Evolutionary conservation across 2,329 filamentous ascomycete species (phyloP).

Genomic region (Diaporthe longicolla): DNA sequence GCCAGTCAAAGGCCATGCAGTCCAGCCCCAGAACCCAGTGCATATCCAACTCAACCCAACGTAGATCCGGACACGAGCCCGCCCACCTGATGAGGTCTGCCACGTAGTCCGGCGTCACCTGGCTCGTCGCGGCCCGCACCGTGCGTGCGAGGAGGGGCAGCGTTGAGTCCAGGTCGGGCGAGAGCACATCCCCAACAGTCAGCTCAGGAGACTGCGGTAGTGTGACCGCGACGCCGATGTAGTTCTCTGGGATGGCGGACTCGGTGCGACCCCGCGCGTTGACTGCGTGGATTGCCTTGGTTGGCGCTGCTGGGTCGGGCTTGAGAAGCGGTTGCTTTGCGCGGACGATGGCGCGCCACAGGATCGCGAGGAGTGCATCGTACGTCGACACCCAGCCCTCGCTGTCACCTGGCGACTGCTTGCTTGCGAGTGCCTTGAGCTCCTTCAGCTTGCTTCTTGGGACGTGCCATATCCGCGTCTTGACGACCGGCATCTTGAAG

Average conservation of each 20-base stretch:
- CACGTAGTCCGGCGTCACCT: constrained; percentile 45
- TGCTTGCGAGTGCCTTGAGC: constrained; percentile 43
- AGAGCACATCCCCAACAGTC: constrained; percentile 41
- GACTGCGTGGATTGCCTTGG: constrained; percentile 46
- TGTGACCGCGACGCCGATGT: constrained; percentile 46
- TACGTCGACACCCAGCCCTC: constrained; percentile 48
- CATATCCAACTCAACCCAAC: constrained; percentile 46
- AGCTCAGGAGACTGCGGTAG: constrained; percentile 43
- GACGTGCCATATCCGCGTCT: constrained; percentile 46
- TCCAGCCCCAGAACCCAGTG: constrained; percentile 48
- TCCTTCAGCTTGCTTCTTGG: constrained; percentile 42
- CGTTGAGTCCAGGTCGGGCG: constrained; percentile 5
- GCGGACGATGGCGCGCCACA: constrained; percentile 46
- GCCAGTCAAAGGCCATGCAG: constrained; percentile 48
- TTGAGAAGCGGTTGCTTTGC: constrained; percentile 45
- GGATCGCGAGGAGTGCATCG: constrained; percentile 47
- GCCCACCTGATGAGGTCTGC: constrained; percentile 46
- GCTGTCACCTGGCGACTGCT: not conserved
- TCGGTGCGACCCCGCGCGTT: constrained; percentile 45
- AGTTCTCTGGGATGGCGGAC: constrained; percentile 46
- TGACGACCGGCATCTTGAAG: constrained; percentile 47
- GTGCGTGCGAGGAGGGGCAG: constrained; percentile 45
- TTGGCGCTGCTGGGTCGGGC: constrained; percentile 36
- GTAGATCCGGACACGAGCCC: constrained; percentile 45
- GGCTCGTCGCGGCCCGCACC: constrained; percentile 46